Base-by-base conservation (phyloP, 148 eudicot genomes). In the Oxyria digyna region DNA sequence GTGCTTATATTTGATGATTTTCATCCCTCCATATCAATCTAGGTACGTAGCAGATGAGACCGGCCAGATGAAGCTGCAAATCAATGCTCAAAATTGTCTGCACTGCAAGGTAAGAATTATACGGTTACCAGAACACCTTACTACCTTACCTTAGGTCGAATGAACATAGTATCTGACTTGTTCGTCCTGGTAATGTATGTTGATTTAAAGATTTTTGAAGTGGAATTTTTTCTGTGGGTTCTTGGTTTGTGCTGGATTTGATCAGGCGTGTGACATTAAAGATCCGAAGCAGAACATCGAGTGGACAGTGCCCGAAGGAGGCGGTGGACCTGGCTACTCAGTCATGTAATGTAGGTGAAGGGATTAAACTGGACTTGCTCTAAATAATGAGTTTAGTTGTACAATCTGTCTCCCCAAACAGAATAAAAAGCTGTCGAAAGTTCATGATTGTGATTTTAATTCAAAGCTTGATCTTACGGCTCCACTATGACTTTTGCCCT, bases 271-370 rank as follows among this genome's bases (percentile, higher is more conserved):
- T 65, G 96, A 87, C 77, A 90, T 94, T 67, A 94, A 94, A 81
- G 98, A 94, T 52, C 98, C 98, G 8, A 85, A 81, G 77, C 96
- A 88, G 83, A 94, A 94, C 74, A 94, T 94, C 15, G 83, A 88
- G 70, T 94, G 98, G 98, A 88, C 87, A 9, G 97, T 94, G 66
- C 98, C 98, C 2, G 96, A 94, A 74, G 98, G 98, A 15, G 93
- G 98, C 0, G 98, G 98, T 10, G 98, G 98, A 64, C 98, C 98
- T 3, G 92, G 90, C 52, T 94, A 94, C 82, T 76, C 98, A 5
- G 81, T 86, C 29, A 89, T 93, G 98, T 93, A 89, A 81, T 75
- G 27, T 1, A 59, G 18, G 65, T 59, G 65, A 59, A 59, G 17
- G 65, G 18, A 29, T 59, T 38, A 59, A 31, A 31, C 65, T 59